Conservation (phyloP, 768 basidiomycete genomes). For the Trametes sanguinea region DNA sequence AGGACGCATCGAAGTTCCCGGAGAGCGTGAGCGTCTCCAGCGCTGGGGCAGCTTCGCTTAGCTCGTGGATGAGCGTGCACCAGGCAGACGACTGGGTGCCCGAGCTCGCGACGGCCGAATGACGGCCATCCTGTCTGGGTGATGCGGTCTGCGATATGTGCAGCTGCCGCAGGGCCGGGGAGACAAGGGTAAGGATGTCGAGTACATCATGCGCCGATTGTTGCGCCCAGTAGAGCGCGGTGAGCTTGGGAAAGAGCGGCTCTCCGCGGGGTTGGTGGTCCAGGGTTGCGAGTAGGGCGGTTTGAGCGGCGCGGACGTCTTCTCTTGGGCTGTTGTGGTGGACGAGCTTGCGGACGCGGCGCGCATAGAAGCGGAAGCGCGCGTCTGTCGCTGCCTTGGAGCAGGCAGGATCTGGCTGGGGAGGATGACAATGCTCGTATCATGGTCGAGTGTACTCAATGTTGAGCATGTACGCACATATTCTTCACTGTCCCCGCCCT, state of each 20-base stretch:
- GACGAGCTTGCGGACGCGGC: constrained; percentile 1
- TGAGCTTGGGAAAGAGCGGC: constrained; percentile 4
- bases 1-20: constrained; percentile 1
- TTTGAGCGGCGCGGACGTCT: not conserved
- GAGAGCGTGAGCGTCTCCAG: constrained; percentile 7
- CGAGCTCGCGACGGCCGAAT: no score
- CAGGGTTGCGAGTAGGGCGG: not conserved
- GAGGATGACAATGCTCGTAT: no score
- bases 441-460: no score
- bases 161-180: not conserved
- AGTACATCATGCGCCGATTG: not conserved
- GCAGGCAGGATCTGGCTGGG: not conserved
- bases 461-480: not conserved
- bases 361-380: constrained; percentile 2
- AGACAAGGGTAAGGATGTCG: constrained; percentile 3
- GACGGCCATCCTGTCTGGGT: not conserved
- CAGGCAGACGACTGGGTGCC: not conserved
- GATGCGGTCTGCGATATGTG: not conserved
- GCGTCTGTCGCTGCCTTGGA: not conserved
- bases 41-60: not conserved
- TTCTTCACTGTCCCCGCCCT: no score
- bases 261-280: not conserved
- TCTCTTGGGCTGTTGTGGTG: not conserved
- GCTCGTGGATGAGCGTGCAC: not conserved
- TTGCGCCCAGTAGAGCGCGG: constrained; percentile 3